Conservation (phyloP, 1,139 yeast genomes). For the Zygotorulaspora mrakii region DNA sequence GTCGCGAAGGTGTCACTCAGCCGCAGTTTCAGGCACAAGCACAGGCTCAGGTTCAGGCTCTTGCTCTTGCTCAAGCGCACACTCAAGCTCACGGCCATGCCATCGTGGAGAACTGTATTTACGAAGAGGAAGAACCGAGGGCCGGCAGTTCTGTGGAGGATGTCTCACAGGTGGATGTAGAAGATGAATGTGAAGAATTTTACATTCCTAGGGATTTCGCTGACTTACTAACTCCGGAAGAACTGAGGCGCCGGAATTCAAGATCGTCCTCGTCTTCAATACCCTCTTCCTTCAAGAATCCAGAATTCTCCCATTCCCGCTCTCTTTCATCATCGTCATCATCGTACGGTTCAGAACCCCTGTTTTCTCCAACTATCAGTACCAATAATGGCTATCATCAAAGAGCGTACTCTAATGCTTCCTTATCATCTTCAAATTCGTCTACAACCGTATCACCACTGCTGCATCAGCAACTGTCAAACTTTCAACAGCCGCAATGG, state of each 20-base stretch:
- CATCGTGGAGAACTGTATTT: constrained; percentile 2
- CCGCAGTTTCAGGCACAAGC: too few relatives aligned
- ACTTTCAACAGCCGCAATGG: constrained; percentile 7
- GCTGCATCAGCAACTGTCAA: constrained; percentile 14
- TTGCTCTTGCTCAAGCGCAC: neutral
- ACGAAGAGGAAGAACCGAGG: constrained; percentile 5
- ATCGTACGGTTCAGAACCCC: constrained; percentile 9
- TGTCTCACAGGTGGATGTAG: constrained; percentile 13
- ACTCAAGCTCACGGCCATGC: neutral
- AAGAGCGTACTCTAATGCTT: constrained; percentile 11
- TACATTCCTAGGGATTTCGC: constrained; percentile 23
- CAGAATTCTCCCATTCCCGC: constrained; percentile 5
- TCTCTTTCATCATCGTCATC: constrained; percentile 6
- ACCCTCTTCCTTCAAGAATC: constrained; percentile 9
- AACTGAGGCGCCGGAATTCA: constrained; percentile 21
- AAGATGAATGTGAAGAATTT: constrained; percentile 20
- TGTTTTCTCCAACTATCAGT: constrained; percentile 5
- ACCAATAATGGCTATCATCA: constrained; percentile 7
- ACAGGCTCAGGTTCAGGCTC: too few relatives aligned
- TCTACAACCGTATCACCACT: constrained; percentile 15
- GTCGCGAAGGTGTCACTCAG: too few relatives aligned
- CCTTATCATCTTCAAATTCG: constrained; percentile 12
- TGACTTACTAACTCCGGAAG: constrained; percentile 24
- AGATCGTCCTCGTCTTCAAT: constrained; percentile 17
- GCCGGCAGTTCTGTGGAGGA: constrained; percentile 5